Conservation (phyloP, 257 asterid species). For the Solanum chilense region DNA sequence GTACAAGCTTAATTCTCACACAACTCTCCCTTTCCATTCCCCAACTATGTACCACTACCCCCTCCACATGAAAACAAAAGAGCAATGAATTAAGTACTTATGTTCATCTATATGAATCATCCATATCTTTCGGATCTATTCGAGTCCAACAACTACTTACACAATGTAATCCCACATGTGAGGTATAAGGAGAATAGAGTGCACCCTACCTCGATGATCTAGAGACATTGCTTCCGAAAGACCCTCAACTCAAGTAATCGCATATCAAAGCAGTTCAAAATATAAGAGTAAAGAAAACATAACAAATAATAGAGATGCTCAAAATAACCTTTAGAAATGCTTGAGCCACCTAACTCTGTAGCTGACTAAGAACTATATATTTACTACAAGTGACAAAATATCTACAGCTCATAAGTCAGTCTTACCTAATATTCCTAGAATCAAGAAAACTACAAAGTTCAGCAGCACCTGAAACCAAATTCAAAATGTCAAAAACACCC, state of each 20-base stretch:
- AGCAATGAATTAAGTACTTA: background rate
- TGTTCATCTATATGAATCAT: background rate
- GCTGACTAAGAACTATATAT: background rate
- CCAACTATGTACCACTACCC: background rate
- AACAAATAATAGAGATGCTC: background rate
- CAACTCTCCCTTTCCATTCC: background rate
- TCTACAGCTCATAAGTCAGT: background rate
- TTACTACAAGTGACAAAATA: background rate
- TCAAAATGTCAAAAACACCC: background rate
- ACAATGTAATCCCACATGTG: background rate
- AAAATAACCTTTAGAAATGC: background rate
- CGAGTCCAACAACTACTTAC: background rate
- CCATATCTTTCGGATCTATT: background rate
- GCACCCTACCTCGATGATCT: background rate
- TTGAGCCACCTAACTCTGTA: background rate
- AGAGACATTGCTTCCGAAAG: background rate
- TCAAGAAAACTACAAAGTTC: slow-evolving; percentile 80
- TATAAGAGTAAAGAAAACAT: background rate
- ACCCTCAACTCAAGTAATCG: background rate
- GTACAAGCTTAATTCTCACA: background rate
- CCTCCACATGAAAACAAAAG: background rate
- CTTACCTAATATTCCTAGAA: slow-evolving; percentile 64
- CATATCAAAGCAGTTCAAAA: background rate
- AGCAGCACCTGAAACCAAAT: slow-evolving; percentile 63
- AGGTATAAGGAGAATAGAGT: background rate